Percentiles rank a stretch among this genome's conserved stretches.
Evolutionary conservation across 768 basidiomycete genomes (phyloP).

Genomic region (Gyrodon lividus): DNA sequence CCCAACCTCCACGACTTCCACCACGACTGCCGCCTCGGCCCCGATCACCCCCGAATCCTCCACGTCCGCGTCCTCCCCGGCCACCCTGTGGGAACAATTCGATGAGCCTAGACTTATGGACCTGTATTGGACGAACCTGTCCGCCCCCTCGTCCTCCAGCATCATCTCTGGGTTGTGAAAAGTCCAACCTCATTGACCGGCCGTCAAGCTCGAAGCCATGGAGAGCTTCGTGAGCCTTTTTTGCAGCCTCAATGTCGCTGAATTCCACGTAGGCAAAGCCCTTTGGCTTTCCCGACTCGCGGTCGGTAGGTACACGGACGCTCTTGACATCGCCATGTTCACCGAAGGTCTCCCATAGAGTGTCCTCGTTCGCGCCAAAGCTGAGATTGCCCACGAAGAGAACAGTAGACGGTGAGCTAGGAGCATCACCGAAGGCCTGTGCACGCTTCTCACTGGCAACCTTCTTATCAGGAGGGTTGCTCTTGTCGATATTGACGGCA

Average conservation of each 20-base stretch:
- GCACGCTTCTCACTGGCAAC: slow-evolving; percentile 67
- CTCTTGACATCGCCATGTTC: slow-evolving; percentile 83
- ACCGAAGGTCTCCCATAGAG: slow-evolving; percentile 86
- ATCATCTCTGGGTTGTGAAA: slow-evolving; percentile 75
- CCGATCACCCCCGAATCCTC: slow-evolving; percentile 22
- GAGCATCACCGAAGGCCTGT: slow-evolving; percentile 70
- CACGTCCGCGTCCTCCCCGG: slow-evolving; percentile 34
- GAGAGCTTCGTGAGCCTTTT: slow-evolving; percentile 71
- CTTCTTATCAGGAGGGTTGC: slow-evolving; percentile 57
- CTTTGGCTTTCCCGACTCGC: slow-evolving; percentile 86
- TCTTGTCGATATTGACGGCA: slow-evolving; percentile 80
- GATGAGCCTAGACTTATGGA: neutral
- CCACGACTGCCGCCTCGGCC: slow-evolving; percentile 41
- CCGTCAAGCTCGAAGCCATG: slow-evolving; percentile 80
- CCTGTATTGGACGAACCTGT: slow-evolving; percentile 35
- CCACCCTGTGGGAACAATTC: slow-evolving; percentile 23
- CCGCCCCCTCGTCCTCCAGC: slow-evolving; percentile 52
- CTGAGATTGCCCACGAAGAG: slow-evolving; percentile 92
- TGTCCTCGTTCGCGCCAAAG: slow-evolving; percentile 77
- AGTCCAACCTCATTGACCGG: slow-evolving; percentile 79
- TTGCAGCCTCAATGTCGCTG: slow-evolving; percentile 73
- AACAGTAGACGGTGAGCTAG: slow-evolving; percentile 64
- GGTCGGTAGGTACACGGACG: slow-evolving; percentile 89
- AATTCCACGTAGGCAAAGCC: slow-evolving; percentile 99
- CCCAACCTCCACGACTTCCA: slow-evolving; percentile 45